A percentile compares a stretch with the other conserved stretches of the same genome.
Evolutionary conservation across 2,329 filamentous ascomycete species (phyloP).

Genomic region (Colletotrichum sp.): DNA sequence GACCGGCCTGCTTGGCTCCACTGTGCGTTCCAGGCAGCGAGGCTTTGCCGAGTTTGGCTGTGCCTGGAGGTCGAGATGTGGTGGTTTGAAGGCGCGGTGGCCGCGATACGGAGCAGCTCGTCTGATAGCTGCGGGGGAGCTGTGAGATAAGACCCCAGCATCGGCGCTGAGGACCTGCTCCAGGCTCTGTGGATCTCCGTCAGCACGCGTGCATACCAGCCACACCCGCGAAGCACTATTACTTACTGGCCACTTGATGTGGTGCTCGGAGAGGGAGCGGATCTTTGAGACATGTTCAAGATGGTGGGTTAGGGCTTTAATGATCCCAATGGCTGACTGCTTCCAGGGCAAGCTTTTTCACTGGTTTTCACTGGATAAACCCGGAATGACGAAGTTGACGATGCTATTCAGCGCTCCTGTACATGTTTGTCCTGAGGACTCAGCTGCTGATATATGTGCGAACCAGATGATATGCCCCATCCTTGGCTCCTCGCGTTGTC

Average conservation of each 20-base stretch:
- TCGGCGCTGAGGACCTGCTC: neutral
- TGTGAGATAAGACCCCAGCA: neutral
- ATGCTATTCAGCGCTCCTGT: neutral
- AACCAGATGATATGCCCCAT: neutral
- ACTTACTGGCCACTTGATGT: conserved; percentile 2
- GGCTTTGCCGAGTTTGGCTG: neutral
- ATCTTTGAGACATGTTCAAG: conserved; percentile 3
- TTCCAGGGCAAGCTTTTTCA: neutral
- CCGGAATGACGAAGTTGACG: neutral
- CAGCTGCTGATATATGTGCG: neutral
- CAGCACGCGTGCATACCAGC: neutral
- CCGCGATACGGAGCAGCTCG: neutral
- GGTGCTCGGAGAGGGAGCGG: neutral
- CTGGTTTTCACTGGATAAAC: neutral
- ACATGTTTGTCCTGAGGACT: neutral
- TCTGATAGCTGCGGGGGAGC: neutral
- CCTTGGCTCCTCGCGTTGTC: neutral
- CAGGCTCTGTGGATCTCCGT: neutral
- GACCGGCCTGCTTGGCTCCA: conserved; percentile 5
- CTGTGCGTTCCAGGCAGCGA: neutral
- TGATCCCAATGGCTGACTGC: neutral
- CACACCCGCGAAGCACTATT: neutral
- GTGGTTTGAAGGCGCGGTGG: neutral
- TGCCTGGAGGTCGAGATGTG: neutral
- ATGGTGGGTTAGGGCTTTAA: neutral